Base-by-base conservation (phyloP, 1,139 yeast species). In the Pichia sp. region DNA sequence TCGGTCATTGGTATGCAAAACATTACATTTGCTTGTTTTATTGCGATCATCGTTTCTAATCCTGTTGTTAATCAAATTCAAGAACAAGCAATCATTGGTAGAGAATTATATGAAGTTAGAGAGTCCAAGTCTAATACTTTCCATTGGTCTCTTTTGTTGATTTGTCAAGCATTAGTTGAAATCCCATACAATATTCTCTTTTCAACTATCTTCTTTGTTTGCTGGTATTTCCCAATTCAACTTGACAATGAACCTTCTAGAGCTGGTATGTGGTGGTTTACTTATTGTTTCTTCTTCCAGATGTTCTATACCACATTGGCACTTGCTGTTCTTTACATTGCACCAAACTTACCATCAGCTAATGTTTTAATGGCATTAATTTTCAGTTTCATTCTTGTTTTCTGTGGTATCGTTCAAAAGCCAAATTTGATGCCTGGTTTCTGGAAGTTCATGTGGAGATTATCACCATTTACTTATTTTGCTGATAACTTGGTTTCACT, bases 391-490 rank as follows among this genome's bases (percentile, higher is more conserved):
- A 65, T 78, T 61, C 69, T 81, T 48, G 67, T 75, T 7, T 80
- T 80, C 66, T 74, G 81, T 58, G 87, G 87, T 61, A 81, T 81
- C 51, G 76, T 79, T 42, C 85, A 80, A 59, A 83, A 83, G 6
- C 68, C 66, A 10, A 42, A 57, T 1, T 67, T 75, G 40, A 73
- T 81, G 79, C 85, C 85, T 11, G 82, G 83, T 1, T 83, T 85
- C 66, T 84, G 83, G 83, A 50, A 45, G 28, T 87, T 85, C 69
- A 81, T 84, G 86, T 77, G 81, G 69, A 75, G 81, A 58, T 73
- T 76, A 2, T 78, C 85, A 5, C 91, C 91, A 19, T 76, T 78
- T 63, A 81, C 88, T 0, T 85, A 83, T 57, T 70, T 79, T 55
- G 72, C 83, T 50, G 80, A 78, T 43, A 81, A 81, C 39, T 64